phyloP scores from a whole-genome alignment of 2,329 filamentous ascomycete species.

The Ophiostoma sp. region DNA sequence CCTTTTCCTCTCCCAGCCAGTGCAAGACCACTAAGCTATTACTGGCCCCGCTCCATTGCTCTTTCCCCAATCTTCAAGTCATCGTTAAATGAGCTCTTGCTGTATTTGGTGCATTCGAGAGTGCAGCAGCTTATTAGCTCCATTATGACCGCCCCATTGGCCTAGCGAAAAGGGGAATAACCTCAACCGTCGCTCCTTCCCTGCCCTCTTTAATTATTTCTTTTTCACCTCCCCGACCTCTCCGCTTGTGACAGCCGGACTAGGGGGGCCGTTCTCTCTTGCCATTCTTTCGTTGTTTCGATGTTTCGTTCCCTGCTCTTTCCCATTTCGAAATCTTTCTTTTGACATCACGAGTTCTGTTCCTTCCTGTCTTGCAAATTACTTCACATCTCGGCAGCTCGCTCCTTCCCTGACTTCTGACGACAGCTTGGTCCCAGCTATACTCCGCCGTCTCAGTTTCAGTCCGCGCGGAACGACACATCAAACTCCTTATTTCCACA shows the following conservation, averaged over 20 bases:
- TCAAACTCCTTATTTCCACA: slow-evolving; percentile 11
- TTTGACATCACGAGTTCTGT: background rate
- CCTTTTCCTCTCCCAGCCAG: background rate
- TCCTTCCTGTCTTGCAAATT: background rate
- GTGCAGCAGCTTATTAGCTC: slow-evolving; percentile 16
- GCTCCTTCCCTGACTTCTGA: background rate
- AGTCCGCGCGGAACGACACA: slow-evolving; percentile 17
- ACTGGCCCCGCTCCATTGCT: slow-evolving; percentile 20
- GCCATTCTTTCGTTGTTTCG: background rate
- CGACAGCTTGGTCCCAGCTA: background rate
- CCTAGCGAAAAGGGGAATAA: slow-evolving; percentile 17
- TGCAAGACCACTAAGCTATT: background rate
- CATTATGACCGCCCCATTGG: slow-evolving; percentile 22
- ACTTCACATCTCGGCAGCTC: slow-evolving; percentile 1
- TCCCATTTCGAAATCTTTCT: too few relatives aligned
- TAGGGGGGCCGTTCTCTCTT: slow-evolving; percentile 5
- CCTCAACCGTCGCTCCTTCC: slow-evolving; percentile 18
- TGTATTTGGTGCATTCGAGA: slow-evolving; percentile 14
- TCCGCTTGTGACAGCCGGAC: slow-evolving; percentile 1
- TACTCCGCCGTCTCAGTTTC: slow-evolving; percentile 20
- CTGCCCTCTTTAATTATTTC: slow-evolving; percentile 11
- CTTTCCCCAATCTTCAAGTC: slow-evolving; percentile 13
- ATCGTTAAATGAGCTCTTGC: slow-evolving; percentile 20
- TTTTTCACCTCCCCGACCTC: slow-evolving; percentile 17
- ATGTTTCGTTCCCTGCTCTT: background rate